phyloP scores from a whole-genome alignment of 1,284 basidiomycete species.

The Coriolopsis trogii region DNA sequence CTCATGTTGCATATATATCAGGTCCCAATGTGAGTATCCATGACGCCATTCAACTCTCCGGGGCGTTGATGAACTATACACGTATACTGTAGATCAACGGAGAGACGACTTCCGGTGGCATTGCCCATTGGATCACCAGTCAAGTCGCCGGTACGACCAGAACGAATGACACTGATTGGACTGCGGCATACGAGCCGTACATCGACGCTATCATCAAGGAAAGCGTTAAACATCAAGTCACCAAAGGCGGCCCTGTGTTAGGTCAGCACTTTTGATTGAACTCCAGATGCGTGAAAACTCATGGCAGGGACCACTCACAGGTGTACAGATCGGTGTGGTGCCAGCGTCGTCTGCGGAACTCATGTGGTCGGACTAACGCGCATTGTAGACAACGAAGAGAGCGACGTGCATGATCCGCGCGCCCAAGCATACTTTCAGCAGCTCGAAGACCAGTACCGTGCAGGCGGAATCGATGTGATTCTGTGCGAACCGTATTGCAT shows the following conservation, averaged over 20 bases:
- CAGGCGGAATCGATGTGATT: constrained; percentile 65
- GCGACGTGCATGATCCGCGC: constrained; percentile 46
- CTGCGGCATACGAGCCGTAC: constrained; percentile 71
- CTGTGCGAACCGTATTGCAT: constrained; percentile 34
- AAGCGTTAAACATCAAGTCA: constrained; percentile 69
- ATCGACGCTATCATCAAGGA: constrained; percentile 63
- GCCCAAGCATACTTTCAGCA: constrained; percentile 69
- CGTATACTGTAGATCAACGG: constrained; percentile 79
- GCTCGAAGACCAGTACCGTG: constrained; percentile 57
- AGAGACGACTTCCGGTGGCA: constrained; percentile 80
- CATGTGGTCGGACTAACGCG: not conserved
- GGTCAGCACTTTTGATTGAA: constrained; percentile 34
- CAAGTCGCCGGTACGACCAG: constrained; percentile 68
- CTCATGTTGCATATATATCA: too few relatives aligned
- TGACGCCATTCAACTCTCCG: not conserved
- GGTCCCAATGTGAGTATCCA: constrained; percentile 19
- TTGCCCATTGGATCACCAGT: constrained; percentile 77
- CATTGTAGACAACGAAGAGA: constrained; percentile 74
- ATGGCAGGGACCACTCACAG: constrained; percentile 33
- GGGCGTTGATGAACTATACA: constrained; percentile 36
- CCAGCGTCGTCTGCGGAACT: not conserved
- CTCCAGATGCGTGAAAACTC: not conserved
- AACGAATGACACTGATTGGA: constrained; percentile 72
- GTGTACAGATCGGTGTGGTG: constrained; percentile 64
- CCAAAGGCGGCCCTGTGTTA: constrained; percentile 74